A percentile compares a stretch with the other conserved stretches of the same genome.
phyloP scores from a whole-genome alignment of 2,329 filamentous ascomycete species.

The Samsoniella hepiali region DNA sequence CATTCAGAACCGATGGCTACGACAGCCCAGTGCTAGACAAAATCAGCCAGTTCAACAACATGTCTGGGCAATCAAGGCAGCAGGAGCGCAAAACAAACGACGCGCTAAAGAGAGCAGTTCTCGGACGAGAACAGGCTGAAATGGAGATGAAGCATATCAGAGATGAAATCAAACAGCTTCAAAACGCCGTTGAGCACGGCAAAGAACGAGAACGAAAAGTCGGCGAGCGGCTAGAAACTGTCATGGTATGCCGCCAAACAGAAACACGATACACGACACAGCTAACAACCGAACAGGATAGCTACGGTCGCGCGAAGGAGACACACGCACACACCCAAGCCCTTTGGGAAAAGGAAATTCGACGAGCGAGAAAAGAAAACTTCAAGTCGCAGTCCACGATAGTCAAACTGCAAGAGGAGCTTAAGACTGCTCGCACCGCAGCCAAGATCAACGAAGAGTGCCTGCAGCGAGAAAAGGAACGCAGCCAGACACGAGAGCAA shows the following conservation, averaged over 20 bases:
- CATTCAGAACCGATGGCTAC: conserved; percentile 40
- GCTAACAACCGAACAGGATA: conserved; percentile 51
- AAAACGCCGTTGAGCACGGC: conserved; percentile 60
- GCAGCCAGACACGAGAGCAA: conserved; percentile 60
- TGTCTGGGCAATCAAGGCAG: conserved; percentile 58
- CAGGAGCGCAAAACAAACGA: conserved; percentile 63
- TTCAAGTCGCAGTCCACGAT: conserved; percentile 70
- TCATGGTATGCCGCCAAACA: conserved; percentile 57
- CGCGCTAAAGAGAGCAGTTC: conserved; percentile 62
- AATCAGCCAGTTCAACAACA: conserved; percentile 69
- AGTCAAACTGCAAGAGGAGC: conserved; percentile 70
- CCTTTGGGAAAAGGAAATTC: conserved; percentile 72
- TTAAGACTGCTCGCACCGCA: conserved; percentile 58
- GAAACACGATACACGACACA: background rate
- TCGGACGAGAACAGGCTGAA: conserved; percentile 70
- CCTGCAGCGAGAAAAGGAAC: conserved; percentile 61
- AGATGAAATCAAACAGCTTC: conserved; percentile 56
- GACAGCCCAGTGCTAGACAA: conserved; percentile 64
- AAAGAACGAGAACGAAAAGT: conserved; percentile 64
- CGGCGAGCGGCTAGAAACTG: conserved; percentile 62
- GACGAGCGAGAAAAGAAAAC: conserved; percentile 65
- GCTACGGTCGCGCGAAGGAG: conserved; percentile 67
- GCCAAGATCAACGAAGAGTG: conserved; percentile 55
- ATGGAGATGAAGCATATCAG: conserved; percentile 60
- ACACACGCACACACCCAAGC: conserved; percentile 63